These are phyloP conservation scores for Botryotinia globosa DNA, from an alignment of 2,329 filamentous ascomycete species.

Conservation along the genomic window DNA sequence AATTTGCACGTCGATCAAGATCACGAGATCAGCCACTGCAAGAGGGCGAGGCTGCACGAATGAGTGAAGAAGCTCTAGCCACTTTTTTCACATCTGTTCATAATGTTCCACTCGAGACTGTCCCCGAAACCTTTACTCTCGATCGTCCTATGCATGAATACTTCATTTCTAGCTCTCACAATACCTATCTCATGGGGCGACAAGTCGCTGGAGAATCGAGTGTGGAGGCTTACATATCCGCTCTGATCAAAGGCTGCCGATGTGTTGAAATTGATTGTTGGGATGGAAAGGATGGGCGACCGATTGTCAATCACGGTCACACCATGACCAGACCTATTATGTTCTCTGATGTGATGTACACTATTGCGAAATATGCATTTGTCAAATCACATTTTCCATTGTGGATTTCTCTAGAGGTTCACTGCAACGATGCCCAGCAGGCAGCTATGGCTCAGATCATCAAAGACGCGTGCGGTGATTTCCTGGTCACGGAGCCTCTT, in stretches of 20 bases:
- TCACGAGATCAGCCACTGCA: constrained; percentile 44
- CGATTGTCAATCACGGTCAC: constrained; percentile 85
- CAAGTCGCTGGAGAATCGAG: constrained; percentile 89
- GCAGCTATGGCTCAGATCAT: constrained; percentile 86
- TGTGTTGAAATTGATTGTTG: constrained; percentile 98
- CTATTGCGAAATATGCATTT: constrained; percentile 94
- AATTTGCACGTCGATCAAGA: constrained; percentile 61
- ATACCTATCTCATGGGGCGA: constrained; percentile 90
- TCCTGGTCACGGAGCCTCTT: constrained; percentile 73
- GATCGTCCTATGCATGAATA: constrained; percentile 92
- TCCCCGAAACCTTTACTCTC: constrained; percentile 61
- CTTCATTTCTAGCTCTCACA: constrained; percentile 97
- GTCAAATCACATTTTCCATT: constrained; percentile 81
- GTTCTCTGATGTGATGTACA: constrained; percentile 87
- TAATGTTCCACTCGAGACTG: constrained; percentile 64
- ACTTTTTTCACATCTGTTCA: constrained; percentile 71
- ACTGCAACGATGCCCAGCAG: constrained; percentile 83
- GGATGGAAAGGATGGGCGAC: constrained; percentile 80
- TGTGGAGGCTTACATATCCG: constrained; percentile 90
- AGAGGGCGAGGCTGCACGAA: constrained; percentile 52
- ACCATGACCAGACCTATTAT: constrained; percentile 85
- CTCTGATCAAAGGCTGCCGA: constrained; percentile 82
- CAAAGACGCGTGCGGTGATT: constrained; percentile 76
- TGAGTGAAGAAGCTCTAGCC: constrained; percentile 77
- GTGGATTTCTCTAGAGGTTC: constrained; percentile 93